phyloP scores from a whole-genome alignment of 2,329 filamentous ascomycete species.

The Tympanopsis confertula region DNA sequence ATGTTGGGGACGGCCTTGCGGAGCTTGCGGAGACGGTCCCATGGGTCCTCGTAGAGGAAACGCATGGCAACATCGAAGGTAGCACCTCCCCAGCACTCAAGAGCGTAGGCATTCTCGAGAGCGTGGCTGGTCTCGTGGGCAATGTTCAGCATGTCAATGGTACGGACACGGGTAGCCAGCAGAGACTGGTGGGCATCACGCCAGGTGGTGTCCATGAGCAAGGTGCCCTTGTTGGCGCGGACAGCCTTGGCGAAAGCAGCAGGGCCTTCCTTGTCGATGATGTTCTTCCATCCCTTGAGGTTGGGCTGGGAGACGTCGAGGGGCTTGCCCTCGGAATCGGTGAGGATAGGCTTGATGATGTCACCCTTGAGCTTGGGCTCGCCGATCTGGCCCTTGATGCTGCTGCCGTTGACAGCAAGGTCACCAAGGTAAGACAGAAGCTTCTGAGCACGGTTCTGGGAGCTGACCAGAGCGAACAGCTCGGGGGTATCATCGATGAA shows the following conservation, averaged over 20 bases:
- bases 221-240: constrained; percentile 82
- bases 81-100: constrained; percentile 97
- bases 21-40: constrained; percentile 93
- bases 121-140: constrained; percentile 93
- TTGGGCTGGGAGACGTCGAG: constrained; percentile 66
- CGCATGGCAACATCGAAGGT: constrained; percentile 98
- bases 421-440: constrained; percentile 89
- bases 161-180: constrained; percentile 87
- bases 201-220: constrained; percentile 99
- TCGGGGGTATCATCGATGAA: constrained; percentile 97
- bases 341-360: constrained; percentile 69
- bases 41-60: constrained; percentile 97
- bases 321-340: constrained; percentile 56
- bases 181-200: constrained; percentile 97
- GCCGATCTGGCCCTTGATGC: constrained; percentile 95
- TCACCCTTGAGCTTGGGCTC: constrained; percentile 97
- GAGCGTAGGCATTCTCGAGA: constrained; percentile 77
- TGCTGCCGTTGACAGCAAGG: constrained; percentile 91
- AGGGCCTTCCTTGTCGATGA: constrained; percentile 77
- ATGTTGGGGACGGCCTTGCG: constrained; percentile 94
- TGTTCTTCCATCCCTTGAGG: constrained; percentile 79
- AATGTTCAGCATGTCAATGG: constrained; percentile 88
- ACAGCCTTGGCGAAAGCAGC: constrained; percentile 90
- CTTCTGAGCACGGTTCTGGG: constrained; percentile 97
- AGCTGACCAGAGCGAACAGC: constrained; percentile 84